These are phyloP conservation scores for Microdochium nivale DNA, from an alignment of 2,329 filamentous ascomycete genomes.

Conservation along the genomic window DNA sequence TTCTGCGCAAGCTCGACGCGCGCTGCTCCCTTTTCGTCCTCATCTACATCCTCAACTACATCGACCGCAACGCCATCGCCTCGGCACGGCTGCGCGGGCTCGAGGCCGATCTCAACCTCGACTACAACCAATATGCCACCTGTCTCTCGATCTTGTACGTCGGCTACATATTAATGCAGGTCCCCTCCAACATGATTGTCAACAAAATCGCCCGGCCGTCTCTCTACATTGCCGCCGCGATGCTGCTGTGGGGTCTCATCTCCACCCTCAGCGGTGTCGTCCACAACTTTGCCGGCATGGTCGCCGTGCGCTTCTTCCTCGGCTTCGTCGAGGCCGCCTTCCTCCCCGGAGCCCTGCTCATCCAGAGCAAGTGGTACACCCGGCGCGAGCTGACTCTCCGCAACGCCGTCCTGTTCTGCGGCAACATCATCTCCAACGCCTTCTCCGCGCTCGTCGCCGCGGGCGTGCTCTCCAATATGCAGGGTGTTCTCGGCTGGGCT, in stretches of 20 bases:
- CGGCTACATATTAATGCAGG: slow-evolving; percentile 57
- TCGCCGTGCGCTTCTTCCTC: slow-evolving; percentile 48
- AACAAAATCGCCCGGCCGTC: slow-evolving; percentile 43
- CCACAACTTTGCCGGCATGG: slow-evolving; percentile 43
- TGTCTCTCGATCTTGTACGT: slow-evolving; percentile 28
- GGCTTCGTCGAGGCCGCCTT: slow-evolving; percentile 58
- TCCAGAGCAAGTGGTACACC: slow-evolving; percentile 61
- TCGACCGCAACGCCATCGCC: slow-evolving; percentile 61
- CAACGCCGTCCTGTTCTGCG: slow-evolving; percentile 50
- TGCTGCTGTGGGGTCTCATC: slow-evolving; percentile 52
- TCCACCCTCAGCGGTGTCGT: slow-evolving; percentile 47
- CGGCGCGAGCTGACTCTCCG: slow-evolving; percentile 44
- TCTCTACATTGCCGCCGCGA: slow-evolving; percentile 40
- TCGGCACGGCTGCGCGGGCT: slow-evolving; percentile 57
- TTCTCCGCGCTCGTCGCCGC: slow-evolving; percentile 51
- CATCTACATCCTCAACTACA: slow-evolving; percentile 72
- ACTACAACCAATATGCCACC: slow-evolving; percentile 42
- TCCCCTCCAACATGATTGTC: slow-evolving; percentile 49
- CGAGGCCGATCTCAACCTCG: slow-evolving; percentile 48
- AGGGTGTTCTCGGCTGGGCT: slow-evolving; percentile 41
- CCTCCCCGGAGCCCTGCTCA: slow-evolving; percentile 53
- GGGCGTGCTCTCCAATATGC: slow-evolving; percentile 50
- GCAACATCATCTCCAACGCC: slow-evolving; percentile 50
- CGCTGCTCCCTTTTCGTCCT: slow-evolving; percentile 61
- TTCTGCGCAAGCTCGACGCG: slow-evolving; percentile 63